Base-by-base conservation (phyloP, 306 rosid species). In the Arachis hypogaea region DNA sequence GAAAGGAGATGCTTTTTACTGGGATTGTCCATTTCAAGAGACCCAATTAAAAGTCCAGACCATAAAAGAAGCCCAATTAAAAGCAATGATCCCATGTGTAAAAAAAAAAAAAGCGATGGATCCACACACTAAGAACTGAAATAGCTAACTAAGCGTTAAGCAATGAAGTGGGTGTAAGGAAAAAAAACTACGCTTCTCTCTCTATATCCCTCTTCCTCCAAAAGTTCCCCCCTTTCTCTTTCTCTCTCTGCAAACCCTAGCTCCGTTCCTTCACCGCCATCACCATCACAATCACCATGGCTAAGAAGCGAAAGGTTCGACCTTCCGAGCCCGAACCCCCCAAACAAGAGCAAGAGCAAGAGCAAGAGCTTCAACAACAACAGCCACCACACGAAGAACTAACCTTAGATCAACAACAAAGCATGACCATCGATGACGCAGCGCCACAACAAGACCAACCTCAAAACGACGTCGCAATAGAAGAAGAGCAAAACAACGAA, bases 251-350 rank as follows among this genome's bases (percentile, higher is more conserved):
- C 76, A 74, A 86, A 83, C 89, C 87, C 87, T 83, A 83, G 54
- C 68, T 63, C 42, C 72, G 10, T 59, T 69, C 56, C 49, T 59
- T 58, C 68, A 71, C 62, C 63, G 75, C 84, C 86, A 33, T 33
- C 38, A 2, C 38, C 38, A 33, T 33, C 38, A 33, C 38, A 86
- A 71, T 65, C 63, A 74, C 86, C 88, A 88, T 88, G 93, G 89
- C 86, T n/a, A 88, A 86, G 80, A 88, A 88, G 79, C 86, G 93
- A 82, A 88, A 88, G 93, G 62, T 82, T 65, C 86, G 87, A 75
- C 63, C 93, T 40, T 75, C 88, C 10, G 88, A 82, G 9, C 55
- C 86, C 7, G 85, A 80, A 63, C 9, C 80, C 18, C 1, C 85
- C 81, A 77, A 85, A 16, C 78, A 59, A 12, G 87, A 83, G 54